These are phyloP conservation scores for Mortierella sp. DNA, from an alignment of 371 early-diverging fungal genomes.

Conservation along the genomic window DNA sequence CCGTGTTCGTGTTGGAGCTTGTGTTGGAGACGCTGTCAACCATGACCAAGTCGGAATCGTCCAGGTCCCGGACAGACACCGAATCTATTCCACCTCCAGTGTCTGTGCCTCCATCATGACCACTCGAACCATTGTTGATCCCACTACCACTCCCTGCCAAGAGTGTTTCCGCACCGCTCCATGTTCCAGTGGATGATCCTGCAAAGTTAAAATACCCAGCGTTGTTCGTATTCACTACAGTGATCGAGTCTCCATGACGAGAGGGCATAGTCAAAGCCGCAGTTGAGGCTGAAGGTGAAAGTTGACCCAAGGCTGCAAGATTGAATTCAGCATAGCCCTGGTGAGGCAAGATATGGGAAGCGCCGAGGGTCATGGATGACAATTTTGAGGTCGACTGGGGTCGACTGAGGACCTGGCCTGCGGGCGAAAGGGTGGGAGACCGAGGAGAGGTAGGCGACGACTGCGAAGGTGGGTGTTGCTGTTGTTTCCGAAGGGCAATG, in stretches of 20 bases:
- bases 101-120: no score
- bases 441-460: slow-evolving; percentile 4
- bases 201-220: no score
- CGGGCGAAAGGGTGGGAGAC: slow-evolving; percentile 17
- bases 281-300: slow-evolving; percentile 39
- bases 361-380: slow-evolving; percentile 25
- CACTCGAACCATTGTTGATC: no score
- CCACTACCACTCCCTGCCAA: no score
- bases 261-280: slow-evolving; percentile 33
- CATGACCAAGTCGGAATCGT: slow-evolving; percentile 47
- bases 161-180: no score
- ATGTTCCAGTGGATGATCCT: no score
- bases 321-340: slow-evolving; percentile 40
- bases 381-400: slow-evolving; percentile 47
- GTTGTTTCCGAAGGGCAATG: not conserved
- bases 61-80: slow-evolving; percentile 42
- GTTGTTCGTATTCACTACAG: not conserved
- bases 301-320: slow-evolving; percentile 44
- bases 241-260: not conserved
- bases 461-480: not conserved
- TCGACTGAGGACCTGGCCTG: slow-evolving; percentile 40
- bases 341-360: slow-evolving; percentile 43
- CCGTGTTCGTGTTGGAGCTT: slow-evolving; percentile 8
- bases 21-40: slow-evolving; percentile 51
- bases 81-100: slow-evolving; percentile 33